A percentile compares a stretch with the other conserved stretches of the same genome.
Evolutionary conservation across 306 rosid genomes (phyloP).

Genomic region (Trifolium subterraneum): DNA sequence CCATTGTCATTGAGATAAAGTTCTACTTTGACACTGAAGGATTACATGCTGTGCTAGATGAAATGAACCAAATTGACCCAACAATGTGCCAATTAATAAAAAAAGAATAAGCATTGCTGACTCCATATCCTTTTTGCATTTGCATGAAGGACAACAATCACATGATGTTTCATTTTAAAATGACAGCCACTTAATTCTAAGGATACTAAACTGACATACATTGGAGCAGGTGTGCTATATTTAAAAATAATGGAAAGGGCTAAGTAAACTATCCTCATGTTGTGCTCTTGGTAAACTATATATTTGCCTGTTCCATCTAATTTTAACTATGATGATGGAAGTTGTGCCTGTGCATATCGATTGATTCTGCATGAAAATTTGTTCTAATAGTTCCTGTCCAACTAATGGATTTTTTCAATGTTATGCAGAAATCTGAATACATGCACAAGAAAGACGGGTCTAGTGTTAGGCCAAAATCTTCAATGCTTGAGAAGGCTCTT

Average conservation of each 20-base stretch:
- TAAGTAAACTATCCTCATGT: conserved; percentile 15
- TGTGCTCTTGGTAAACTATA: conserved; percentile 6
- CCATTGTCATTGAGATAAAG: conserved; percentile 35
- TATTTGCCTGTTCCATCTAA: conserved; percentile 17
- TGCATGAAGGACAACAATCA: conserved; percentile 17
- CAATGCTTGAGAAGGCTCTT: conserved; percentile 91
- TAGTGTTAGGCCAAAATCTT: conserved; percentile 74
- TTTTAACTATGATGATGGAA: conserved; percentile 32
- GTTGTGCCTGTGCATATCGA: conserved; percentile 31
- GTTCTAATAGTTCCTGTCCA: conserved; percentile 31
- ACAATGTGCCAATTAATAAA: conserved; percentile 24
- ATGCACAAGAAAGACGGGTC: conserved; percentile 83
- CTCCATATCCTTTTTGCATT: conserved; percentile 37
- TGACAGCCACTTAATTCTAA: conserved; percentile 14
- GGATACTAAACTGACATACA: conserved; percentile 3
- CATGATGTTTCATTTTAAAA: conserved; percentile 21
- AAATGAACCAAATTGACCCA: conserved; percentile 29
- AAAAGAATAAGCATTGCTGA: conserved; percentile 24
- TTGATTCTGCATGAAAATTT: conserved; percentile 32
- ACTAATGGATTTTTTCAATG: conserved; percentile 36
- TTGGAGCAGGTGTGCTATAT: neutral
- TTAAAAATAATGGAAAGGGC: conserved; percentile 28
- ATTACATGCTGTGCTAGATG: conserved; percentile 23
- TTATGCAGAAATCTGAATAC: conserved; percentile 72
- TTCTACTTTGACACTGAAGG: conserved; percentile 24